A percentile compares a stretch with the other conserved stretches of the same genome.
phyloP scores from a whole-genome alignment of 306 rosid species.

The Cucumis cinereus region DNA sequence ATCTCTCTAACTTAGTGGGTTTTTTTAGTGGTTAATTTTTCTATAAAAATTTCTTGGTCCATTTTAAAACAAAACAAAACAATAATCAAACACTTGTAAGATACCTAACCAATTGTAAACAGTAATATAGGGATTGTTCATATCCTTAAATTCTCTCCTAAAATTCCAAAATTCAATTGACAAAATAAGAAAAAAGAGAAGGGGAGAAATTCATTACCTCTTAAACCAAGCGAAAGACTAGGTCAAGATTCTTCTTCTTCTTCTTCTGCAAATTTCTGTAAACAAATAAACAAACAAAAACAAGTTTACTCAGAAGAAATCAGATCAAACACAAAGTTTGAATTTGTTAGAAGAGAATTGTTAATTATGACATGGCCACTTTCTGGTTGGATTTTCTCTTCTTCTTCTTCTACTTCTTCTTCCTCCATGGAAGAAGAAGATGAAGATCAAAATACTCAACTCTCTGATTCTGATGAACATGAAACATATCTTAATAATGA shows the following conservation, averaged over 20 bases:
- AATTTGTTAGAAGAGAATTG: too few relatives aligned
- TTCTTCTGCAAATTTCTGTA: not conserved
- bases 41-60: not conserved
- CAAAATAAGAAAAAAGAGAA: too few relatives aligned
- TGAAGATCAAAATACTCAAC: not conserved
- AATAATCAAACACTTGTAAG: not conserved
- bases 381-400: slow-evolving; percentile 11
- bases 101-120: not conserved
- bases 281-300: not conserved
- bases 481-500: not conserved
- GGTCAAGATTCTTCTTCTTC: not conserved
- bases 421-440: not conserved
- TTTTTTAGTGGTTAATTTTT: not conserved
- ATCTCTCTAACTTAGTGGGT: not conserved
- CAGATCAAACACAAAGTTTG: not conserved
- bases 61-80: not conserved
- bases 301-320: not conserved
- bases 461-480: not conserved
- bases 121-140: not conserved
- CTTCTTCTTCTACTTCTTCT: slow-evolving; percentile 9
- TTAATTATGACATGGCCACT: slow-evolving; percentile 9
- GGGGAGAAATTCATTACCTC: not conserved
- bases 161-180: not conserved
- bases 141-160: not conserved
- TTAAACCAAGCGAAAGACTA: not conserved